These are phyloP conservation scores for Lichina pygmaea DNA, from an alignment of 495 filamentous ascomycete genomes.

Conservation along the genomic window DNA sequence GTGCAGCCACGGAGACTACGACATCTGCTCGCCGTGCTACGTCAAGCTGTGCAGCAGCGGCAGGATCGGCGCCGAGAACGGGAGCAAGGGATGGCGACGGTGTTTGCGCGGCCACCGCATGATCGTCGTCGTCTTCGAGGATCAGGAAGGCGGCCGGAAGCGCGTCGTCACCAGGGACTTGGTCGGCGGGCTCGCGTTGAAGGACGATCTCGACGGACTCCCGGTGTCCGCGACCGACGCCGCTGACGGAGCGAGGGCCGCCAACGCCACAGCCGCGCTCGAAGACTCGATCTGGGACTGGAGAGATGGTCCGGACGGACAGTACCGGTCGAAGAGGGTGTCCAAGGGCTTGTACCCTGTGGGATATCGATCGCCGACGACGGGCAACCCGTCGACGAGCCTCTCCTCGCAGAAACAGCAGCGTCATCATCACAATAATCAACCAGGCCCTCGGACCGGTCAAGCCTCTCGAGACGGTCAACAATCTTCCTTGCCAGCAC, in stretches of 20 bases:
- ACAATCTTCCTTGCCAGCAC: not conserved
- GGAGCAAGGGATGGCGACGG: constrained; percentile 50
- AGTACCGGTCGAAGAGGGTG: not conserved
- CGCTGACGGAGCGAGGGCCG: not conserved
- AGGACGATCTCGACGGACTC: constrained; percentile 15
- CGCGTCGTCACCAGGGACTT: constrained; percentile 32
- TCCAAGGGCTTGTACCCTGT: not conserved
- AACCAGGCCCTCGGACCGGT: not conserved
- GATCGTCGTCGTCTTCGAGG: constrained; percentile 48
- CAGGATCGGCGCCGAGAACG: constrained; percentile 44
- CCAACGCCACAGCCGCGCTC: not conserved
- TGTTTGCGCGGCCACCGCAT: constrained; percentile 63
- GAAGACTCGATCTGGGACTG: not conserved
- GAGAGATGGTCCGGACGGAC: constrained; percentile 1
- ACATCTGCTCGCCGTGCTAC: constrained; percentile 62
- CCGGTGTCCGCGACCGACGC: not conserved
- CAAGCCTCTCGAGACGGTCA: not conserved
- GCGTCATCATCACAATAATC: not conserved
- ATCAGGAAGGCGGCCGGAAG: constrained; percentile 27
- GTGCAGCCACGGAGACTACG: constrained; percentile 51
- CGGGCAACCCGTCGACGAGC: not conserved
- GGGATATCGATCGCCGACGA: not conserved
- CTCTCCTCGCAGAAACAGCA: not conserved
- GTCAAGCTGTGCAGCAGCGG: constrained; percentile 26
- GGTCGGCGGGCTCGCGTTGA: constrained; percentile 40